phyloP scores from a whole-genome alignment of 2,329 filamentous ascomycete species.

The Fusarium palustre region DNA sequence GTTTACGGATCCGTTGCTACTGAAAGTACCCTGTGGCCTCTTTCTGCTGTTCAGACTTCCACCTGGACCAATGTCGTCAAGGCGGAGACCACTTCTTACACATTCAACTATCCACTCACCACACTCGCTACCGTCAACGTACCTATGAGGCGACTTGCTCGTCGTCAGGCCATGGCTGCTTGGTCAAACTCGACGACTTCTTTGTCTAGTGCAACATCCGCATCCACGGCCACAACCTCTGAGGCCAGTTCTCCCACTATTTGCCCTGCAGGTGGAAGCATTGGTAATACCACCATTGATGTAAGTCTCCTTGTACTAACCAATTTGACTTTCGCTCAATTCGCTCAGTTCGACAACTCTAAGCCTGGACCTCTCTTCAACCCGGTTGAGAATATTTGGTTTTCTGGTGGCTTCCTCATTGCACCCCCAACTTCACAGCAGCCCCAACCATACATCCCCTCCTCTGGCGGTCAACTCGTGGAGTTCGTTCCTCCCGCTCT shows the following conservation, averaged over 20 bases:
- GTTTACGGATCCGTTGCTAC: slow-evolving; percentile 44
- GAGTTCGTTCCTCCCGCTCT: slow-evolving; percentile 56
- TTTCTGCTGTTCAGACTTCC: slow-evolving; percentile 47
- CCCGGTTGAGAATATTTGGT: slow-evolving; percentile 56
- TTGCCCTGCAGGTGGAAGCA: slow-evolving; percentile 48
- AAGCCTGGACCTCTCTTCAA: slow-evolving; percentile 56
- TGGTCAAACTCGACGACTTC: slow-evolving; percentile 51
- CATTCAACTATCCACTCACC: slow-evolving; percentile 54
- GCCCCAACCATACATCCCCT: slow-evolving; percentile 51
- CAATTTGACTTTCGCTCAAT: slow-evolving; percentile 25
- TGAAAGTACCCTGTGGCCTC: slow-evolving; percentile 43
- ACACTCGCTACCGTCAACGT: slow-evolving; percentile 53
- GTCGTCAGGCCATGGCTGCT: slow-evolving; percentile 48
- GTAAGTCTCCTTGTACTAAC: slow-evolving; percentile 46
- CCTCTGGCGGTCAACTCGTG: slow-evolving; percentile 55
- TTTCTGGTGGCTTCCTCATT: slow-evolving; percentile 57
- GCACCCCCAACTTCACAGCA: slow-evolving; percentile 51
- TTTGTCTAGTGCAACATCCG: slow-evolving; percentile 18
- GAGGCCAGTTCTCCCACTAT: slow-evolving; percentile 36
- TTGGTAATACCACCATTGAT: slow-evolving; percentile 55
- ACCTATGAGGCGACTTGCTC: slow-evolving; percentile 44
- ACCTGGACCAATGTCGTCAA: slow-evolving; percentile 56
- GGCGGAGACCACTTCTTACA: slow-evolving; percentile 56
- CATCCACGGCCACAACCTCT: slow-evolving; percentile 14
- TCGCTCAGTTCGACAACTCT: slow-evolving; percentile 52